These are phyloP conservation scores for Medicago lupulina DNA, from an alignment of 306 rosid genomes.

Conservation along the genomic window DNA sequence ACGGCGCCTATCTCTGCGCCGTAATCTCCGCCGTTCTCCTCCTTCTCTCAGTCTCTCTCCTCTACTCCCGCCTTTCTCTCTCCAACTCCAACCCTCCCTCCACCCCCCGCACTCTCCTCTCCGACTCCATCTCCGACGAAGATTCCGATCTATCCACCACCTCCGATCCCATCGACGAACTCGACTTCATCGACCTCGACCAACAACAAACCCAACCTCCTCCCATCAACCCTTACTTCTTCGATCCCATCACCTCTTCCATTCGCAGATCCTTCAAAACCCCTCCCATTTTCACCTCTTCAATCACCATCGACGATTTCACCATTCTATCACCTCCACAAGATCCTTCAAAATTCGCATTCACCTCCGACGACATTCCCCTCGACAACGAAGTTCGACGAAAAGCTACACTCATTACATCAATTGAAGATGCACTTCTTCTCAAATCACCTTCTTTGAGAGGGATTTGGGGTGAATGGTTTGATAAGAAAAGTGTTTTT, in stretches of 20 bases:
- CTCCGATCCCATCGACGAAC: constrained; percentile 76
- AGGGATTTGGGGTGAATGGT: constrained; percentile 93
- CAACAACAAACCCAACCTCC: constrained; percentile 22
- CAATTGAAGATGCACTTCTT: constrained; percentile 73
- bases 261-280: constrained; percentile 61
- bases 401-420: constrained; percentile 43
- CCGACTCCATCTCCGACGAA: constrained; percentile 47
- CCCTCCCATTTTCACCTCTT: constrained; percentile 38
- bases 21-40: constrained; percentile 67
- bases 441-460: constrained; percentile 68
- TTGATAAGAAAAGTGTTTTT: constrained; percentile 73
- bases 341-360: constrained; percentile 64
- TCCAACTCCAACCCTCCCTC: constrained; percentile 46
- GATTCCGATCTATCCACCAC: constrained; percentile 31
- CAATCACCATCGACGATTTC: constrained; percentile 40
- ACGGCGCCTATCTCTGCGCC: constrained; percentile 71
- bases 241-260: constrained; percentile 70
- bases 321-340: constrained; percentile 40
- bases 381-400: constrained; percentile 61
- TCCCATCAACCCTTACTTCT: constrained; percentile 50
- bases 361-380: constrained; percentile 81
- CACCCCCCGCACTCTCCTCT: constrained; percentile 42
- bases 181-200: constrained; percentile 60
- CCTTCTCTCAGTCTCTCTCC: constrained; percentile 79
- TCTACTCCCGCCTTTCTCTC: constrained; percentile 77